A percentile compares a stretch with the other conserved stretches of the same genome.
These are phyloP conservation scores for Collybiopsis luxurians DNA, from an alignment of 768 basidiomycete genomes.

Conservation along the genomic window DNA sequence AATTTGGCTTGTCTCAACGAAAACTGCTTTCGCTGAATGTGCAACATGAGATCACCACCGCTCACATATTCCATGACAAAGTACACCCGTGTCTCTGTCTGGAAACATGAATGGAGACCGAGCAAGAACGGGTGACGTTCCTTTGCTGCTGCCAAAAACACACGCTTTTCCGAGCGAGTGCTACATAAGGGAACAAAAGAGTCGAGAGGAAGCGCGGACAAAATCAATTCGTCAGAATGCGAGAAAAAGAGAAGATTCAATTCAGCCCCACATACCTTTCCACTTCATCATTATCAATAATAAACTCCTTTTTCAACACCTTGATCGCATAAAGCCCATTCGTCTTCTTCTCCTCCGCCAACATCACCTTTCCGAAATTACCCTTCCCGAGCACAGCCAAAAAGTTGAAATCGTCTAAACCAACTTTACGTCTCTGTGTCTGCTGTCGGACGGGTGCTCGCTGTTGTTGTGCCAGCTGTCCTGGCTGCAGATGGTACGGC, in stretches of 20 bases:
- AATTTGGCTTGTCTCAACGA: slow-evolving; percentile 98
- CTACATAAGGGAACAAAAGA: slow-evolving; percentile 42
- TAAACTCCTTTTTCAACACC: slow-evolving; percentile 99
- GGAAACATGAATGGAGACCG: slow-evolving; percentile 97
- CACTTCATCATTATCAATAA: slow-evolving; percentile 99
- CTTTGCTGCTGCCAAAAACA: slow-evolving; percentile 94
- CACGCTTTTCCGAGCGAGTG: slow-evolving; percentile 98
- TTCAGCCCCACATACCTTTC: slow-evolving; percentile 67
- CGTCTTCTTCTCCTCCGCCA: slow-evolving; percentile 96
- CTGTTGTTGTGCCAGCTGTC: slow-evolving; percentile 32
- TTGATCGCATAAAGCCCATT: slow-evolving; percentile 96
- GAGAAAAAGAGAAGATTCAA: not conserved
- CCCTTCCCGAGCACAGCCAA: slow-evolving; percentile 97
- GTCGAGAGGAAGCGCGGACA: too few species aligned
- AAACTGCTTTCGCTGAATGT: slow-evolving; percentile 99
- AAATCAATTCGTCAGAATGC: too few species aligned
- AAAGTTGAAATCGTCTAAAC: slow-evolving; percentile 98
- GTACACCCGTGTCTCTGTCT: slow-evolving; percentile 98
- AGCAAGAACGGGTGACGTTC: slow-evolving; percentile 98
- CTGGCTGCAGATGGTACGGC: slow-evolving; percentile 23
- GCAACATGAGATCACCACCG: slow-evolving; percentile 98
- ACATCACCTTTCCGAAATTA: slow-evolving; percentile 99
- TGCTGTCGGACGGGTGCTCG: slow-evolving; percentile 39
- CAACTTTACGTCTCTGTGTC: slow-evolving; percentile 78
- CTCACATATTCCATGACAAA: slow-evolving; percentile 99